These are phyloP conservation scores for Fusarium sp. DNA, from an alignment of 2,329 filamentous ascomycete species.

Conservation along the genomic window DNA sequence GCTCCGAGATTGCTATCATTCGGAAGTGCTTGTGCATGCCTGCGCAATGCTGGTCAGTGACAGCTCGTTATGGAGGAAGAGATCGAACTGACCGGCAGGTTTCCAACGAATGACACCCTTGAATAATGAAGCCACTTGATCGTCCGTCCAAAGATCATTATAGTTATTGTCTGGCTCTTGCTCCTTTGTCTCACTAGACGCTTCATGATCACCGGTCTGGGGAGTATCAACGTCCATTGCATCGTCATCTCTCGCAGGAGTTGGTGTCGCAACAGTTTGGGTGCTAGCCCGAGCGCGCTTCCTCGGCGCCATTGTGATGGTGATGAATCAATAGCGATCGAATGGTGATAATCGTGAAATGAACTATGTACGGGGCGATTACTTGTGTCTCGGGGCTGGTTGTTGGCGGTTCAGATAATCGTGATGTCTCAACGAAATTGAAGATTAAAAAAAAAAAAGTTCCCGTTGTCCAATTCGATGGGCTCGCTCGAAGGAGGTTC, in stretches of 20 bases:
- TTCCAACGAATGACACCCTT: conserved; percentile 96
- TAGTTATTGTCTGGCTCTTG: conserved; percentile 41
- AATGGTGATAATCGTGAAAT: neutral
- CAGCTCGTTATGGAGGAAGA: neutral
- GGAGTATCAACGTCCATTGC: conserved; percentile 71
- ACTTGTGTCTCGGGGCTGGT: neutral
- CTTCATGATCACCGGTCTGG: conserved; percentile 62
- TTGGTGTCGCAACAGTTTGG: conserved; percentile 69
- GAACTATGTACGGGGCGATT: neutral
- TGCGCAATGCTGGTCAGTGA: conserved; percentile 50
- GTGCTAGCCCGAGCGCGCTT: conserved; percentile 72
- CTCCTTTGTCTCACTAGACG: conserved; percentile 35
- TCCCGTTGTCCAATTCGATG: conserved; percentile 6
- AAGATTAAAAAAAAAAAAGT: neutral
- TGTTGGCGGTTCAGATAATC: neutral
- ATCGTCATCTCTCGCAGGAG: conserved; percentile 67
- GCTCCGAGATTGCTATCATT: conserved; percentile 86
- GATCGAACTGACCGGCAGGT: conserved; percentile 76
- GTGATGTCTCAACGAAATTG: conserved; percentile 10
- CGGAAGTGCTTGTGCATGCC: conserved; percentile 95
- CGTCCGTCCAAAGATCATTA: conserved; percentile 90
- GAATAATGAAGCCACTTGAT: conserved; percentile 92
- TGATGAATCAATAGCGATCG: neutral
- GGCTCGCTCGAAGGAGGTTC: neutral
- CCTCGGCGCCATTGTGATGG: conserved; percentile 71